Percentiles rank a stretch among this genome's conserved stretches.
Conservation (phyloP, 805 yeast species). For the Phaffomyces antillensis region DNA sequence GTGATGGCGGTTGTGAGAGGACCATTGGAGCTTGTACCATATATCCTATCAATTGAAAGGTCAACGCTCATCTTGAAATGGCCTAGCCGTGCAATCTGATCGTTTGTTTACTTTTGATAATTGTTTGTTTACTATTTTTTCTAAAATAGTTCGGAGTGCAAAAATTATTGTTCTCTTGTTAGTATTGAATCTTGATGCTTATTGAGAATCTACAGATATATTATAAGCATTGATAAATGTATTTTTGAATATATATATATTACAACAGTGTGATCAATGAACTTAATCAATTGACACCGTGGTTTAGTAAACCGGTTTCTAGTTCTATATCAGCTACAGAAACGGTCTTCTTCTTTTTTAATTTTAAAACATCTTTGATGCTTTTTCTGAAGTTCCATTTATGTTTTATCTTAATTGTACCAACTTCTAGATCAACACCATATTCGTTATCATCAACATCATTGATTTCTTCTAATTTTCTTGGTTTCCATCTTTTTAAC, state of each 20-base stretch:
- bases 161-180: too few relatives aligned
- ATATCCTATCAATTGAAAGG: slow-evolving; percentile 23
- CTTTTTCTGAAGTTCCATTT: slow-evolving; percentile 14
- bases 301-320: slow-evolving; percentile 12
- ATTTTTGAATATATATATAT: too few relatives aligned
- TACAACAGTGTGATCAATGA: too few relatives aligned
- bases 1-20: slow-evolving; percentile 35
- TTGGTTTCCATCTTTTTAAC: slow-evolving; percentile 57
- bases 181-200: too few relatives aligned
- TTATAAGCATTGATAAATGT: too few relatives aligned
- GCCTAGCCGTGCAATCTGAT: neutral
- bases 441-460: neutral
- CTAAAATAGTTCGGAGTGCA: neutral
- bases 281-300: neutral
- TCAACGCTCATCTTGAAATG: slow-evolving; percentile 1
- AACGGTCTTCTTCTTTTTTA: slow-evolving; percentile 4
- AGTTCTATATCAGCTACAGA: slow-evolving; percentile 15
- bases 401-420: slow-evolving; percentile 1
- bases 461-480: slow-evolving; percentile 3
- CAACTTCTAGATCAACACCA: slow-evolving; percentile 16
- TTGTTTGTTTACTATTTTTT: neutral
- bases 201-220: neutral
- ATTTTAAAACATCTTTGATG: slow-evolving; percentile 9
- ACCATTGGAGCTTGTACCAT: slow-evolving; percentile 42
- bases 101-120: neutral